phyloP scores from a whole-genome alignment of 805 yeast genomes.

The Monosporozyma servazzii region DNA sequence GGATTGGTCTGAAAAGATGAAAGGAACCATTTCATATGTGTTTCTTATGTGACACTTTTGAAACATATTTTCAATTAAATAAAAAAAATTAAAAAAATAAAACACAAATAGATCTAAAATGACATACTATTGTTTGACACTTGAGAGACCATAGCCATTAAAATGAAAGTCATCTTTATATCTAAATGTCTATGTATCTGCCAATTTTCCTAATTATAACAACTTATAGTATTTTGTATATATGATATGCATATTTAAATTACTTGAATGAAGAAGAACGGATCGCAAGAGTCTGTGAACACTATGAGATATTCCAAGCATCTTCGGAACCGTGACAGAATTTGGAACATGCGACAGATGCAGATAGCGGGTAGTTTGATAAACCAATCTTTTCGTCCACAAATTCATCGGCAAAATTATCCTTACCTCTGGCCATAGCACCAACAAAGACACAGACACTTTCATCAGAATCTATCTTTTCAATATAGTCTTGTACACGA shows the following conservation, averaged over 20 bases:
- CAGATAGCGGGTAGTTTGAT: constrained; percentile 90
- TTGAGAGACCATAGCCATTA: neutral
- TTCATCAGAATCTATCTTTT: constrained; percentile 73
- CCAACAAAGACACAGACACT: constrained; percentile 97
- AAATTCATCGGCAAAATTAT: constrained; percentile 92
- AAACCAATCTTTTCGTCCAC: constrained; percentile 95
- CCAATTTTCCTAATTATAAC: neutral
- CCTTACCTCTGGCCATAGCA: constrained; percentile 98
- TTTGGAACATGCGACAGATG: constrained; percentile 96
- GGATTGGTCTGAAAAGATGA: constrained; percentile 9
- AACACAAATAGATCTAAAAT: too few species aligned
- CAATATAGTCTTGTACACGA: constrained; percentile 81
- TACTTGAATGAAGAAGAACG: neutral
- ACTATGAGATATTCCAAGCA: constrained; percentile 71
- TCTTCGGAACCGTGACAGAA: constrained; percentile 99
- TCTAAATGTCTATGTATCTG: too few species aligned
- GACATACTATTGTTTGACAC: neutral
- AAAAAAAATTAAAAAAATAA: neutral
- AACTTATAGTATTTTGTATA: neutral
- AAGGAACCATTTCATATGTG: neutral
- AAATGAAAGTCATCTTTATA: neutral
- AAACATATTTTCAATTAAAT: neutral
- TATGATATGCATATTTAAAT: constrained; percentile 1
- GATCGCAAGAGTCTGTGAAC: neutral
- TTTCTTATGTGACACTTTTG: neutral